Percentiles rank a stretch among this genome's conserved stretches.
Conservation (phyloP, 805 yeast species). For the Yarrowia keelungensis region DNA sequence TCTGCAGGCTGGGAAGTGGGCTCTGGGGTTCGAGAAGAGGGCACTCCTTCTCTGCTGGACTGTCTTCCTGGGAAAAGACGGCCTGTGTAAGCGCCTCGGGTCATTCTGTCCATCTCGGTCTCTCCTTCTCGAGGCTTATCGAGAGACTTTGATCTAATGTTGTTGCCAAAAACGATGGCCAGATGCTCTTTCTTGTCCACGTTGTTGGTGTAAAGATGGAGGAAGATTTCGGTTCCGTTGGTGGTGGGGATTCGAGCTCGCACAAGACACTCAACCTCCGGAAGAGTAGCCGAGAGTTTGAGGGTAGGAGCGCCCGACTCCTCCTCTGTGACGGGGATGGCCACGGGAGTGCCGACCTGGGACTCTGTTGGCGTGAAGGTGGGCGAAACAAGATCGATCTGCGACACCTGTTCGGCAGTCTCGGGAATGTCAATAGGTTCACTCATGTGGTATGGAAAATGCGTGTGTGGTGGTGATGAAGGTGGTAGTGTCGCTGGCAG, state of each 20-base stretch:
- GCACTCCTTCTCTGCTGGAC: constrained; percentile 52
- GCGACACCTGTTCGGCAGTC: neutral
- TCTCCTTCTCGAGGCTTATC: constrained; percentile 70
- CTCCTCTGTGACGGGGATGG: constrained; percentile 40
- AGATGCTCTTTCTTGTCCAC: constrained; percentile 91
- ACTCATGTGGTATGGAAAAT: neutral
- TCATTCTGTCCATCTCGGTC: constrained; percentile 92
- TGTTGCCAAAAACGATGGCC: constrained; percentile 96
- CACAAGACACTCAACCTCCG: constrained; percentile 84
- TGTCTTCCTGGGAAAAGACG: constrained; percentile 84
- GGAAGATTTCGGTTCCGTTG: constrained; percentile 89
- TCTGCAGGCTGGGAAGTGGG: constrained; percentile 28
- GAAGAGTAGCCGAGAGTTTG: constrained; percentile 55
- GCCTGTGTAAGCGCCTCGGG: constrained; percentile 97
- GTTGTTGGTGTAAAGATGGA: constrained; percentile 87
- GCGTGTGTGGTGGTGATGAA: neutral
- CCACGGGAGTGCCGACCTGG: constrained; percentile 29
- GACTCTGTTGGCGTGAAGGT: constrained; percentile 38
- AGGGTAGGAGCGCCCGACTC: constrained; percentile 28
- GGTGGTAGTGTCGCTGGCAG: neutral
- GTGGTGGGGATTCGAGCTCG: constrained; percentile 97
- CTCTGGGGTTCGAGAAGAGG: constrained; percentile 27
- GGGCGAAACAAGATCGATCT: constrained; percentile 37
- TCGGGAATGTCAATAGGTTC: constrained; percentile 34
- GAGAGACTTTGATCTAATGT: constrained; percentile 77